Percentiles rank a stretch among this genome's conserved stretches.
Conservation (phyloP, 2,329 filamentous ascomycete genomes). For the Ophioceras dolichostomum region DNA sequence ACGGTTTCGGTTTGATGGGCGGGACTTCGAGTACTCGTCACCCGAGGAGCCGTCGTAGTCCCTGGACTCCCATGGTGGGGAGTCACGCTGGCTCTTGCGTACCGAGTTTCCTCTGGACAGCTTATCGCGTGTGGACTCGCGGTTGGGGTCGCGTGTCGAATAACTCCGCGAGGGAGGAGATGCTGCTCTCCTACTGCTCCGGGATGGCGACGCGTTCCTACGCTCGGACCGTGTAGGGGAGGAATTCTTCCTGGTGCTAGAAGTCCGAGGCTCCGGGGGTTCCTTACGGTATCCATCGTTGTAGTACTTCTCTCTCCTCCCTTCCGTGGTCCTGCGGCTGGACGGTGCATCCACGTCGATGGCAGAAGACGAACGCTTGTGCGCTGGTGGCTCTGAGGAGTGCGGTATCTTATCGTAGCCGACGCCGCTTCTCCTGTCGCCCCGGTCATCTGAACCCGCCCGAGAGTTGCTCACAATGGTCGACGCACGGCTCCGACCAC, state of each 20-base stretch:
- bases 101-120: slow-evolving; percentile 15
- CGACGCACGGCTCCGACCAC: background rate
- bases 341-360: slow-evolving; percentile 9
- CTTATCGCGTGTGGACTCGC: slow-evolving; percentile 4
- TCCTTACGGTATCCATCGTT: too few relatives aligned
- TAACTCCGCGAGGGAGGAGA: too few relatives aligned
- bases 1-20: slow-evolving; percentile 14
- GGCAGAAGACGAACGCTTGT: slow-evolving; percentile 20
- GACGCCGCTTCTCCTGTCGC: background rate
- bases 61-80: slow-evolving; percentile 5
- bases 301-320: background rate
- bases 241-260: slow-evolving; percentile 3
- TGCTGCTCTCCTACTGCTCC: slow-evolving; percentile 1
- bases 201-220: slow-evolving; percentile 15
- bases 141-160: too few relatives aligned
- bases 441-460: background rate
- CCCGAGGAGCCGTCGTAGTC: slow-evolving; percentile 25
- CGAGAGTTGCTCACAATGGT: slow-evolving; percentile 9
- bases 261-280: slow-evolving; percentile 2
- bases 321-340: slow-evolving; percentile 5
- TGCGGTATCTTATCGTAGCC: background rate
- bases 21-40: slow-evolving; percentile 22
- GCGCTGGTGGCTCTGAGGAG: slow-evolving; percentile 2
- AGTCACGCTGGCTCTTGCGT: slow-evolving; percentile 9
- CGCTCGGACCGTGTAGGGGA: slow-evolving; percentile 13